Base-by-base conservation (phyloP, 208 protist genomes). In the Trypanosoma mega region DNA sequence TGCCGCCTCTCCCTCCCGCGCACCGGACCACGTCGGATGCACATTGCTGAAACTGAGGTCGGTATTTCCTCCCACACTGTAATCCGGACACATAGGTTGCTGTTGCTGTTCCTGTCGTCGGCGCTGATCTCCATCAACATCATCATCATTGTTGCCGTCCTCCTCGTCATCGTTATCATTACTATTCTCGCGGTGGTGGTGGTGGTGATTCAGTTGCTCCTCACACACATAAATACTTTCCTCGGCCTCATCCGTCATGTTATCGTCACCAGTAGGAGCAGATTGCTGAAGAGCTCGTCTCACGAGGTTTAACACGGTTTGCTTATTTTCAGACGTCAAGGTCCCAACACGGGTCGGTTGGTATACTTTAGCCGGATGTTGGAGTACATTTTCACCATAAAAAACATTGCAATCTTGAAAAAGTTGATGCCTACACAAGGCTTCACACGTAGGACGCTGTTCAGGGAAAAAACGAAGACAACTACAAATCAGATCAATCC, bases 401-500 rank as follows among this genome's bases (percentile, higher is more conserved):
- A 85, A 78, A 24, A 94, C 66, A 52, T 78, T 77, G 56, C 78
- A 80, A 46, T 77, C 52, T 16, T 50, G 68, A 46, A 94, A 94
- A 37, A 94, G 74, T 27, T 69, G 64, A 57, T 91, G 80, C 18
- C 72, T 53, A 71, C 82, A 90, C 2, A 92, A 64, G 65, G 88
- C 61, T 62, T 78, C 73, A 2, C 85, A 86, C 1, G 85, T 82
- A 4, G 85, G 88, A 7, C 88, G 85, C 67, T 85, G 68, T 65
- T 88, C 68, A 7, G 88, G 88, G 26, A 94, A 92, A 69, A 92
- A 94, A 44, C 51, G 69, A 31, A 94, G 66, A 71, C 88, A 94
- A 14, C 72, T 56, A 29, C 52, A 76, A 50, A 92, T 92, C 43
- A 94, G 59, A 57, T 92, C 81, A 41, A 80, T 84, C 83, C 85